Evolutionary conservation across 352 stramenopile species (phyloP).

Genomic region (Globisporangium cylindrosporum): DNA sequence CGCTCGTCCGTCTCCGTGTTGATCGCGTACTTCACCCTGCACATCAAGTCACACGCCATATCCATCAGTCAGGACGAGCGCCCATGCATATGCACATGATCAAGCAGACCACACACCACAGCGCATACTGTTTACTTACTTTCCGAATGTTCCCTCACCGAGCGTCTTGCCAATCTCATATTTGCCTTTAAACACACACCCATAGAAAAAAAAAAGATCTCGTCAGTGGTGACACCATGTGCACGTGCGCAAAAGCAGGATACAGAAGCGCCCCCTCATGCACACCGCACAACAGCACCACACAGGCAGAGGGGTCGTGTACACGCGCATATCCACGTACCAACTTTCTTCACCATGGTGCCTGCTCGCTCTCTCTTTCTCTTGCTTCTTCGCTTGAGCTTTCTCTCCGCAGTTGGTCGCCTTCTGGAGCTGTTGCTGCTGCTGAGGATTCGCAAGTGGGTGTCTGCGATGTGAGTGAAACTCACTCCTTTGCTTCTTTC

Average conservation of each 20-base stretch:
- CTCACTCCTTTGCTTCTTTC: background rate
- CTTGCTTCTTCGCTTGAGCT: background rate
- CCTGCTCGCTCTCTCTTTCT: background rate
- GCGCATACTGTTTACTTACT: slow-evolving; percentile 56
- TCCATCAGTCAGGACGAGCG: background rate
- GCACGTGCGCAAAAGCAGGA: background rate
- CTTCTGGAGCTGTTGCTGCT: background rate
- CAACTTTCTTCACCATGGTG: slow-evolving; percentile 61
- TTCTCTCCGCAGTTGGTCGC: background rate
- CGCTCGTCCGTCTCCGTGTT: slow-evolving; percentile 94
- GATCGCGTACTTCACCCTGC: slow-evolving; percentile 92
- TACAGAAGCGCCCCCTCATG: background rate
- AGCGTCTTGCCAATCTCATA: slow-evolving; percentile 97
- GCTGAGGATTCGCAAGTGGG: slow-evolving; percentile 1
- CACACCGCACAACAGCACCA: background rate
- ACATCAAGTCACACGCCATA: background rate
- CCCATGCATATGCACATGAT: slow-evolving; percentile 1
- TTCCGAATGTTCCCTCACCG: slow-evolving; percentile 96
- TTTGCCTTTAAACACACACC: slow-evolving; percentile 78
- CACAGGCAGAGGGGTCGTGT: background rate
- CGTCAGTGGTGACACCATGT: slow-evolving; percentile 19
- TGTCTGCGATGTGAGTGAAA: background rate
- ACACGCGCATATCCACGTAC: slow-evolving; percentile 19
- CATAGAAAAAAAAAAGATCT: background rate
- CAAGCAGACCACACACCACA: background rate